These are phyloP conservation scores for Eremochloa ophiuroides DNA, from an alignment of 176 grass and related monocot species.

Conservation along the genomic window DNA sequence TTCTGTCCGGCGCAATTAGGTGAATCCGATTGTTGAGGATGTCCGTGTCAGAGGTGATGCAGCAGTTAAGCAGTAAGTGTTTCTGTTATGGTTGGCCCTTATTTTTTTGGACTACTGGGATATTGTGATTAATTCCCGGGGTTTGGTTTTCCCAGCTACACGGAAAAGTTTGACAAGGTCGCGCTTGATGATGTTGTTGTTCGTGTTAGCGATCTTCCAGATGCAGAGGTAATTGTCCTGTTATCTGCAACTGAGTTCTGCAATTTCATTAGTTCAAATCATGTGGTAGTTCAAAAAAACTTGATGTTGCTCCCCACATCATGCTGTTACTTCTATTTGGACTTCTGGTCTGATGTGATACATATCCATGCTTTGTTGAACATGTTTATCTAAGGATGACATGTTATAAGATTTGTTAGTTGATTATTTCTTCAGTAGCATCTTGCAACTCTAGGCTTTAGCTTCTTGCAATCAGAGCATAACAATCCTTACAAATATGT, in stretches of 20 bases:
- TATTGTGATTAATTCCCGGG: neutral
- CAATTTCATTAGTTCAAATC: neutral
- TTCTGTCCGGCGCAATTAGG: conserved; percentile 33
- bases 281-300: neutral
- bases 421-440: neutral
- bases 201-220: conserved; percentile 58
- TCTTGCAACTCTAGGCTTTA: neutral
- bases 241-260: neutral
- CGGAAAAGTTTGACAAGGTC: conserved; percentile 87
- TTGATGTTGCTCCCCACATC: neutral
- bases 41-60: conserved; percentile 72
- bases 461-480: neutral
- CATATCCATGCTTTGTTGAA: neutral
- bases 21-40: conserved; percentile 90
- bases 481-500: conserved; percentile 3
- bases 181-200: conserved; percentile 53
- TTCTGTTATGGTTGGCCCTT: neutral
- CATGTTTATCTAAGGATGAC: neutral
- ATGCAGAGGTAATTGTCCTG: conserved; percentile 57
- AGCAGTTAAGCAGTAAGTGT: conserved; percentile 74
- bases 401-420: neutral
- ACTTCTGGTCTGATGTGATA: neutral
- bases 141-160: conserved; percentile 59
- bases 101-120: neutral
- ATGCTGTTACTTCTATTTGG: neutral